These are phyloP conservation scores for Xanthoceras sorbifolium DNA, from an alignment of 345 rosid species.

Conservation along the genomic window DNA sequence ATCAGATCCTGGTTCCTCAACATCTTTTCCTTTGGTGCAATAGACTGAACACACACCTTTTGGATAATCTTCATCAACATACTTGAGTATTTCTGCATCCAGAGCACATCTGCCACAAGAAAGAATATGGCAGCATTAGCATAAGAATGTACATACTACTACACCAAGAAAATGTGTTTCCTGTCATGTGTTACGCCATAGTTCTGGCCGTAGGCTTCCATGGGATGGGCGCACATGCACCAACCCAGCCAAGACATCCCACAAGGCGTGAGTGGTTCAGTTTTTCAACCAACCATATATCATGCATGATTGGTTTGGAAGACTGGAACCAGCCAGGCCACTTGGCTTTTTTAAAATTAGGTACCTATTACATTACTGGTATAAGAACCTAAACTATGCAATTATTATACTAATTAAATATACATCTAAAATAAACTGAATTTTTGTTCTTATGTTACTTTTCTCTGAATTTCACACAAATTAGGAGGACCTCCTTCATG, in stretches of 20 bases:
- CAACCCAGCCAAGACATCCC: background rate
- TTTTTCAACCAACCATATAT: background rate
- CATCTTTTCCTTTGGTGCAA: slow-evolving; percentile 76
- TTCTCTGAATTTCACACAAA: background rate
- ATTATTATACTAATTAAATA: background rate
- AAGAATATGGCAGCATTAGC: slow-evolving; percentile 11
- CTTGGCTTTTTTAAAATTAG: background rate
- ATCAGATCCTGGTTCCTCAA: slow-evolving; percentile 79
- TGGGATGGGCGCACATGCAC: background rate
- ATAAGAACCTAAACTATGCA: background rate
- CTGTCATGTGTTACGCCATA: background rate
- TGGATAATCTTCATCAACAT: slow-evolving; percentile 88
- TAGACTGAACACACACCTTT: slow-evolving; percentile 85
- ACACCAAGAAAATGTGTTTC: background rate
- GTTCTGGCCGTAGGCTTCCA: background rate
- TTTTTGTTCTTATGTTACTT: background rate
- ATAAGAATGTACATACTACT: background rate
- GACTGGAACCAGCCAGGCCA: background rate
- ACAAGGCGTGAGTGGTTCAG: background rate
- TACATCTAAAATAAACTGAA: background rate
- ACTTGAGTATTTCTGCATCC: slow-evolving; percentile 81
- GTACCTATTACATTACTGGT: background rate
- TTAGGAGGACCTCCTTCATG: background rate
- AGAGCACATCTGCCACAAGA: slow-evolving; percentile 64
- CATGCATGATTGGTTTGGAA: background rate